phyloP scores from a whole-genome alignment of 371 early-diverging fungal species.

The Batrachochytrium dendrobatidis region DNA sequence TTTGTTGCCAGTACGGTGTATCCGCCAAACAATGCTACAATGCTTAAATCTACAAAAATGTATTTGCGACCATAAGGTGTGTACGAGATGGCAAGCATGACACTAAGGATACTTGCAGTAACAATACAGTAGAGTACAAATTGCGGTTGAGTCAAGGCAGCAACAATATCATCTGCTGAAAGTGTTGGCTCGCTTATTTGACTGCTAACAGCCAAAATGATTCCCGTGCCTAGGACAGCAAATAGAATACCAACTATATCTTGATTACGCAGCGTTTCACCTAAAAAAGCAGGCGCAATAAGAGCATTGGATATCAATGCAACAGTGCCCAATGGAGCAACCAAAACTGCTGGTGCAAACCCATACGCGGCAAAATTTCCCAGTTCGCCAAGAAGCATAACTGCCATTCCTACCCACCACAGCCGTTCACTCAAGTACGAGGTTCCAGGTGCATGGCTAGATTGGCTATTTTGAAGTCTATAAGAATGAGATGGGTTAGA shows the following conservation, averaged over 20 bases:
- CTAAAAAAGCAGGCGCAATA: constrained; percentile 62
- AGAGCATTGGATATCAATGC: constrained; percentile 51
- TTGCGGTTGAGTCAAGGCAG: constrained; percentile 49
- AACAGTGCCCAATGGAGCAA: constrained; percentile 71
- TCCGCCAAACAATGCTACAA: constrained; percentile 70
- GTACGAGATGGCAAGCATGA: constrained; percentile 24
- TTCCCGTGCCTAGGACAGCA: constrained; percentile 61
- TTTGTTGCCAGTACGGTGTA: constrained; percentile 73
- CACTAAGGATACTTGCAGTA: constrained; percentile 25
- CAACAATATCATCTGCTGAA: constrained; percentile 54
- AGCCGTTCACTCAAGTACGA: constrained; percentile 7
- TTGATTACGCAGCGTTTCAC: constrained; percentile 55
- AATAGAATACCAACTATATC: constrained; percentile 61
- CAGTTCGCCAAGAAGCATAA: constrained; percentile 69
- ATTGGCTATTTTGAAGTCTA: not conserved
- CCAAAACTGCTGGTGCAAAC: constrained; percentile 71
- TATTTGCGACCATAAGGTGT: constrained; percentile 43
- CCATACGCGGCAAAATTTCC: constrained; percentile 68
- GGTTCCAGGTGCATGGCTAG: not conserved
- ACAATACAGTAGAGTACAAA: constrained; percentile 54
- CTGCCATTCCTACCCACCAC: constrained; percentile 62
- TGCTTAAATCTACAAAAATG: constrained; percentile 60
- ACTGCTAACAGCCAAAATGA: constrained; percentile 47
- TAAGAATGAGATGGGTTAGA: not conserved
- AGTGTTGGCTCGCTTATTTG: constrained; percentile 8